Base-by-base conservation (phyloP, 805 yeast species). In the Saturnispora galanensis region DNA sequence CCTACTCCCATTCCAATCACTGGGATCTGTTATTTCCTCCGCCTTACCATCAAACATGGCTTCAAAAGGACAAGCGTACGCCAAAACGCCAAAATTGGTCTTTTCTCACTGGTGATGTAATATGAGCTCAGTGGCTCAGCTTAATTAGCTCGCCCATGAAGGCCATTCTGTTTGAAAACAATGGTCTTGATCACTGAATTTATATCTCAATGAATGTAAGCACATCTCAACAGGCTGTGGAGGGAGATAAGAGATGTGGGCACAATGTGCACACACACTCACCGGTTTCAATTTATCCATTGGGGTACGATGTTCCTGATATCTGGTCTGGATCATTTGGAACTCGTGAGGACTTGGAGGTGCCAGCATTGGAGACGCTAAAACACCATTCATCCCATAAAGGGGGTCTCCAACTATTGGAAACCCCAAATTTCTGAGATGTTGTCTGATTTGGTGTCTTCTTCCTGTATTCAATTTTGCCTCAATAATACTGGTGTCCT, bases 1-100 rank as follows among this genome's bases (percentile, higher is more conserved):
- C 13, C 55, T 52, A 1, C 88, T 74, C 2, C 48, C 41, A 4
- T 58, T 45, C 81, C 90, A 87, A 57, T 87, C 96, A 10, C 80
- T 66, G 0, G 94, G 81, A 59, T 86, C 95, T 1, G 81, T 67
- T 15, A 74, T 61, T 26, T 63, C 54, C 15, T 54, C 57, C 32
- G 50, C 35, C 15, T 55, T 42, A 38, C 55, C 59, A 11, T 45
- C 28, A 34, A 54, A 50, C 30, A 51, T 30, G n/a, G 29, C 37
- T 11, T 15, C 16, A 33, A 34, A 18, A 12, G 28, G 10, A 13
- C 29, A 31, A 7, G 15, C 38, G 12, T 15, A 35, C 38, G n/a
- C 12, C 16, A 35, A 35, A 35, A 15, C 26, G 16, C 26, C 35
- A 32, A 32, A 21, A 39, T 42, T 21, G 26, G 26, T 21, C 26